A percentile compares a stretch with the other conserved stretches of the same genome.
Conservation (phyloP, 257 asterid genomes). For the Craterostigma plantagineum region DNA sequence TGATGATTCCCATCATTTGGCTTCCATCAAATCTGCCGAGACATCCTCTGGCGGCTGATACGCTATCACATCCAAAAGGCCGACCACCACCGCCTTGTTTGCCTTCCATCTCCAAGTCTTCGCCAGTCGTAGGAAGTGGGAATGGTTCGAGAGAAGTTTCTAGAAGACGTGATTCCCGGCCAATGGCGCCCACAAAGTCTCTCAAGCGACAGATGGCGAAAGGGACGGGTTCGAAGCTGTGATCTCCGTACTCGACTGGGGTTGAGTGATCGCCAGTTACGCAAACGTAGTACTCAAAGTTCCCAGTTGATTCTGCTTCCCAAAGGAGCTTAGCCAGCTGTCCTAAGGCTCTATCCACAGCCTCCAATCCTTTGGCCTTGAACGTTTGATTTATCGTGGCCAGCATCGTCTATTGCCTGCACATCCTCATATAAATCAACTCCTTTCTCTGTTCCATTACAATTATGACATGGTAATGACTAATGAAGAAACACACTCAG, state of each 20-base stretch:
- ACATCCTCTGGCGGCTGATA: slow-evolving; percentile 72
- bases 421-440: no score
- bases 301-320: slow-evolving; percentile 55
- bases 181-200: slow-evolving; percentile 61
- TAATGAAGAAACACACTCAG: background rate
- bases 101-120: slow-evolving; percentile 20
- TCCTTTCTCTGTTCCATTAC: no score
- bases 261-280: slow-evolving; percentile 94
- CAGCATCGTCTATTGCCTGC: slow-evolving; percentile 99
- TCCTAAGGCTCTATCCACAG: slow-evolving; percentile 82
- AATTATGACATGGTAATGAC: background rate
- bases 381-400: slow-evolving; percentile 90
- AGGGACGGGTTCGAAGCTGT: slow-evolving; percentile 97
- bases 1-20: slow-evolving; percentile 89
- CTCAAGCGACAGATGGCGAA: slow-evolving; percentile 60
- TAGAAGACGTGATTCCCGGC: slow-evolving; percentile 45
- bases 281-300: slow-evolving; percentile 54
- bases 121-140: slow-evolving; percentile 57
- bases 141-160: slow-evolving; percentile 64
- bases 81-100: slow-evolving; percentile 13
- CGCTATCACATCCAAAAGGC: slow-evolving; percentile 50
- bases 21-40: slow-evolving; percentile 80
- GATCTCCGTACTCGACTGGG: slow-evolving; percentile 99
- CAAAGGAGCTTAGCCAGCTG: slow-evolving; percentile 82
- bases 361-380: slow-evolving; percentile 85